Evolutionary conservation across 805 yeast species (phyloP).

Genomic region (Candida awuae): DNA sequence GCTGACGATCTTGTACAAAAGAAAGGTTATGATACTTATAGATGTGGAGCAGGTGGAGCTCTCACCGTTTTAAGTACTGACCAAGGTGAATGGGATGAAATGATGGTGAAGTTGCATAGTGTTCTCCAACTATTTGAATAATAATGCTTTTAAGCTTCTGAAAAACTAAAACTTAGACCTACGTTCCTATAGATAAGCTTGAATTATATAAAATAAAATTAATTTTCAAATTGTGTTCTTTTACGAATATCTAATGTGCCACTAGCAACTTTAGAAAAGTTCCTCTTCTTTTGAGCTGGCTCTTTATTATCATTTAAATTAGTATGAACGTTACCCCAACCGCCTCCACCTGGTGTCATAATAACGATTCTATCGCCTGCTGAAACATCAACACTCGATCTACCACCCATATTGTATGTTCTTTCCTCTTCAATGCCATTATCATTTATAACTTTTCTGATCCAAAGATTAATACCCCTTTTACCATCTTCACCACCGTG

Average conservation of each 20-base stretch:
- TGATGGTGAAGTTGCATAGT: conserved; percentile 71
- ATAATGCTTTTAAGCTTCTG: too few species aligned
- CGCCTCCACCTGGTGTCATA: conserved; percentile 84
- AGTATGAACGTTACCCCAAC: conserved; percentile 43
- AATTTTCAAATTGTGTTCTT: conserved; percentile 27
- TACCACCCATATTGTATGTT: conserved; percentile 57
- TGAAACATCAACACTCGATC: conserved; percentile 47
- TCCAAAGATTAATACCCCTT: conserved; percentile 61
- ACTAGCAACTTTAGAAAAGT: conserved; percentile 17
- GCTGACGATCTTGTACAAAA: conserved; percentile 32
- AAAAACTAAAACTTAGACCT: not conserved
- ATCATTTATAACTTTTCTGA: conserved; percentile 22
- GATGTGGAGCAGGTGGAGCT: conserved; percentile 98
- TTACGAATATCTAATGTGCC: conserved; percentile 28
- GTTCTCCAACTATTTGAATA: conserved; percentile 67
- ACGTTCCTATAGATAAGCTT: not conserved
- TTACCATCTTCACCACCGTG: conserved; percentile 73
- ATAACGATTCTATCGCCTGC: conserved; percentile 63
- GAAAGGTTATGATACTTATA: conserved; percentile 41
- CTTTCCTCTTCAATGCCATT: conserved; percentile 29
- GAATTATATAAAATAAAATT: too few species aligned
- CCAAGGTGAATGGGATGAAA: conserved; percentile 89
- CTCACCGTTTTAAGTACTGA: conserved; percentile 78
- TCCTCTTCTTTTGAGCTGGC: conserved; percentile 3
- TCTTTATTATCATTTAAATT: not conserved